Base-by-base conservation (phyloP, 768 basidiomycete species). In the Rubroboletus satanas region DNA sequence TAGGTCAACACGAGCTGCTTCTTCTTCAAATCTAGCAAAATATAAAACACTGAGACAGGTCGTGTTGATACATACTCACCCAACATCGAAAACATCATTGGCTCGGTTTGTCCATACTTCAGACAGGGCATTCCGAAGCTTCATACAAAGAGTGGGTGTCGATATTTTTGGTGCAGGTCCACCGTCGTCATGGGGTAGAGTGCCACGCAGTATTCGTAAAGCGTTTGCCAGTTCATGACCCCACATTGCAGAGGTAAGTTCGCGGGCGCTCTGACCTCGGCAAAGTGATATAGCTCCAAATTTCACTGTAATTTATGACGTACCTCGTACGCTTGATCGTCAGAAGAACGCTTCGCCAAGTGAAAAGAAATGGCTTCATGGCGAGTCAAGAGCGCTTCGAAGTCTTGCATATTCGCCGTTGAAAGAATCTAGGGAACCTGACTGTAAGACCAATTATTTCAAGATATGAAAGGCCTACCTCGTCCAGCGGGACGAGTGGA, bases 291-390 rank as follows among this genome's bases (percentile, higher is more conserved):
- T 45, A 32, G 28, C 26, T 51, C 15, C 10, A 2, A 46, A 23
- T 14, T 36, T n/a, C 9, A 28, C 3, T 44, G 7, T 39, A 33
- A 39, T 43, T 1, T 5, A 33, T 14, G 9, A 67, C 84, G 55
- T 60, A 92, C 93, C 66, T 90, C 86, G 57, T 86, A 90, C 1
- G 87, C 84, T 65, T 90, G 88, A 62, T 92, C 90, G 57, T 90
- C 87, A 0, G 83, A 79, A 10, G 90, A 83, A 23, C 84, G 78
- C 61, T 86, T 89, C 45, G 75, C 74, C 14, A 95, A 74, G 70
- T 93, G 85, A 5, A 77, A 71, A 3, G 83, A 79, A 4, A 94
- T 77, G 51, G 85, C 80, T 52, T 79, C 77, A 64, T 93, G 88
- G 8, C 79, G 79, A 2, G 71, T 66, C n/a, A 85, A 71, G 5